phyloP scores from a whole-genome alignment of 345 rosid genomes.

The Syzygium grande region DNA sequence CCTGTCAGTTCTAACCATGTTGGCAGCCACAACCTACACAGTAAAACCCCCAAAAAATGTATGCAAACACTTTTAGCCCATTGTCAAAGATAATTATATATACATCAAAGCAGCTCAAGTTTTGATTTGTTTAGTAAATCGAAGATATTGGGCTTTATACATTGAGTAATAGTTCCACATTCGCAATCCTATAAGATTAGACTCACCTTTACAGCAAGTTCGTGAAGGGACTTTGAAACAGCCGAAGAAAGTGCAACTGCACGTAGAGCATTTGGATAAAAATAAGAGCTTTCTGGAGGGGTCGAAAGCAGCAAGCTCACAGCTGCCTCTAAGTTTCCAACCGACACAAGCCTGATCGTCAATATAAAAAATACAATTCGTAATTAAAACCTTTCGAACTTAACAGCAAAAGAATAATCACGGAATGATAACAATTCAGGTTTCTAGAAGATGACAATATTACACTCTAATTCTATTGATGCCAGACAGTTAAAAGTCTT shows the following conservation, averaged over 20 bases:
- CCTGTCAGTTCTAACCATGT: conserved; percentile 89
- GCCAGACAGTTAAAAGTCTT: neutral
- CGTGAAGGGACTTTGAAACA: conserved; percentile 90
- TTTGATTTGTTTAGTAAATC: neutral
- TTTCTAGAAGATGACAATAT: neutral
- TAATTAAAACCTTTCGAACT: neutral
- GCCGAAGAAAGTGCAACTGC: conserved; percentile 98
- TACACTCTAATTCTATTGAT: neutral
- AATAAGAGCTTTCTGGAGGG: conserved; percentile 83
- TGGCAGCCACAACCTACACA: conserved; percentile 90
- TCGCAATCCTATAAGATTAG: neutral
- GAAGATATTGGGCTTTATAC: neutral
- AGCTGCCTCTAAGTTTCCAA: conserved; percentile 96
- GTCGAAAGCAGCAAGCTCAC: conserved; percentile 91
- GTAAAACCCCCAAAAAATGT: neutral
- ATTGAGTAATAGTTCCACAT: neutral
- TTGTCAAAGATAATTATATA: neutral
- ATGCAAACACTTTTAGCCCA: neutral
- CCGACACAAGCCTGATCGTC: conserved; percentile 66
- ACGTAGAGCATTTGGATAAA: conserved; percentile 90
- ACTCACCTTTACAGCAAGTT: conserved; percentile 87
- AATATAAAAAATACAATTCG: neutral
- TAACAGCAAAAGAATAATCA: neutral
- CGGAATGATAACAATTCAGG: neutral
- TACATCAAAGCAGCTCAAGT: neutral